Base-by-base conservation (phyloP, 1,284 basidiomycete species). In the Pseudozyma tsukubaensis region DNA sequence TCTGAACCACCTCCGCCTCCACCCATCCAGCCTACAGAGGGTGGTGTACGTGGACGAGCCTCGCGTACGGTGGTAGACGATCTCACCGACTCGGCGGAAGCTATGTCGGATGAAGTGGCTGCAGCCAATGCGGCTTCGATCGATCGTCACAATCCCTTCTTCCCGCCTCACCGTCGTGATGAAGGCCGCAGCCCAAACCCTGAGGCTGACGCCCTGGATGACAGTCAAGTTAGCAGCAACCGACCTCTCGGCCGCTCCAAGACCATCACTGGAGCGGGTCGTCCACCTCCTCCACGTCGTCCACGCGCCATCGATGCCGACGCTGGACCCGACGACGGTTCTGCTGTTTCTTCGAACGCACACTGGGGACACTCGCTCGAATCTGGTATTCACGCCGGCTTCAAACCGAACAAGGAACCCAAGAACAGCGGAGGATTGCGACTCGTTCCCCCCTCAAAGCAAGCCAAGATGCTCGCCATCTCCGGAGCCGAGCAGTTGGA, bases 91-190 rank as follows among this genome's bases (percentile, higher is more conserved):
- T 71, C 76, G 13, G 80, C 77, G 9, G 69, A 79, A 39, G 67
- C 75, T 36, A 69, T 78, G 52, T 73, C 75, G 47, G 74, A 75
- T 54, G 71, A 80, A 39, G 76, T 59, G 4, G 76, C 78, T 11
- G 78, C 73, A 1, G 71, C 72, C 39, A 73, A 73, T 12, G 80
- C 79, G 2, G 79, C 77, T 0, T 77, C 72, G 39, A 81, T 83
- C 52, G 79, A 83, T 48, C 77, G 80, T 14, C 65, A 77, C 63
- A 78, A 81, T 19, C 81, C 82, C 12, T 83, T 83, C 68, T 79
- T 82, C 58, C 69, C 71, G 12, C 76, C 73, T 12, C 70, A 75
- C 49, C 49, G 63, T 12, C 67, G 79, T 16, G 79, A 81, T 42
- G 60, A 70, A 50, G 62, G 75, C 35, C 49, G 71, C 40, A 58